phyloP scores from a whole-genome alignment of 2,329 filamentous ascomycete species.

The Chaetothyriales sp. region DNA sequence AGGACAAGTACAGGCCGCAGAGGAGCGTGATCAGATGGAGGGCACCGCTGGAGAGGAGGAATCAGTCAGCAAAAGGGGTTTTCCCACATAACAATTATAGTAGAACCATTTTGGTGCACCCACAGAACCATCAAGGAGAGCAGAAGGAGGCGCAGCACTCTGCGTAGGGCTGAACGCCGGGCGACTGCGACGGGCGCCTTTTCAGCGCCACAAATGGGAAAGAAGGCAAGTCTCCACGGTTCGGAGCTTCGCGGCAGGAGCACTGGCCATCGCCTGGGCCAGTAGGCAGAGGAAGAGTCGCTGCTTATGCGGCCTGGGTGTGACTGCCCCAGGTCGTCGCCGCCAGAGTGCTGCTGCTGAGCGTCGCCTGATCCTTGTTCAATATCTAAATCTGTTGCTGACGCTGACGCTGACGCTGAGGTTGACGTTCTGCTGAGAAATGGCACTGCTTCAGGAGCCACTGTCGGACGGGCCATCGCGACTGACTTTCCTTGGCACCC shows the following conservation, averaged over 20 bases:
- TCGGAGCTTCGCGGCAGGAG: neutral
- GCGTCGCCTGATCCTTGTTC: neutral
- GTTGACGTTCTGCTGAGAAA: neutral
- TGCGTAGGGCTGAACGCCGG: constrained; percentile 2
- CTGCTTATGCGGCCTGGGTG: neutral
- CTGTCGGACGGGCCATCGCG: too few species aligned
- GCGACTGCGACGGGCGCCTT: neutral
- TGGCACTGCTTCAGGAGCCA: neutral
- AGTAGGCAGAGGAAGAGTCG: neutral
- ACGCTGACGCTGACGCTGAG: neutral
- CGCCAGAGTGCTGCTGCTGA: neutral
- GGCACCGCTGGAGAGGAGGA: neutral
- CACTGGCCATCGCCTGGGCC: neutral
- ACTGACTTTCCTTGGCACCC: neutral
- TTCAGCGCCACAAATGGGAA: neutral
- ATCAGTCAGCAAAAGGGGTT: neutral
- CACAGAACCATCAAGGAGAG: constrained; percentile 15
- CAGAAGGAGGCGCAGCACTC: constrained; percentile 8
- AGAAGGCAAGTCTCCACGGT: neutral
- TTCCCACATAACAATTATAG: constrained; percentile 24
- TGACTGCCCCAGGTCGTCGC: neutral
- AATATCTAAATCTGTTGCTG: neutral
- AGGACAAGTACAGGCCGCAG: constrained; percentile 24
- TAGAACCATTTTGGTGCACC: constrained; percentile 1
- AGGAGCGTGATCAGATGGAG: constrained; percentile 22